Percentiles rank a stretch among this genome's conserved stretches.
These are phyloP conservation scores for Suillus subaureus DNA, from an alignment of 768 basidiomycete species.

Conservation along the genomic window DNA sequence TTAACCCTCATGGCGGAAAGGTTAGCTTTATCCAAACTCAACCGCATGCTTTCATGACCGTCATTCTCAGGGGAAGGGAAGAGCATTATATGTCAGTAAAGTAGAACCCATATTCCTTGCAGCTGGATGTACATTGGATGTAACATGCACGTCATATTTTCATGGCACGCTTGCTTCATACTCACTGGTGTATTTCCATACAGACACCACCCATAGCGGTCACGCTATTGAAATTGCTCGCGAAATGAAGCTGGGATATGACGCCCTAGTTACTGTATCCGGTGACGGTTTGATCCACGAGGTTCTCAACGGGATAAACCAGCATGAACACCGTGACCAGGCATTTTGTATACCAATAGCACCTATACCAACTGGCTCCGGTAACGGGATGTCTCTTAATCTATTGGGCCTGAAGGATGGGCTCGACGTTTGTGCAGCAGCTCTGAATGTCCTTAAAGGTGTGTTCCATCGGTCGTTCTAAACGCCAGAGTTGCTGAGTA, in stretches of 20 bases:
- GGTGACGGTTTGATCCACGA: constrained; percentile 88
- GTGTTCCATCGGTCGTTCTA: background rate
- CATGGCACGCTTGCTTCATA: constrained; percentile 1
- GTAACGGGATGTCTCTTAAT: constrained; percentile 76
- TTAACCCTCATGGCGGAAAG: constrained; percentile 82
- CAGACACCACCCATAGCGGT: constrained; percentile 63
- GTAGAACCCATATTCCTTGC: constrained; percentile 75
- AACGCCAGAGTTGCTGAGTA: constrained; percentile 4
- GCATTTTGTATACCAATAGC: constrained; percentile 73
- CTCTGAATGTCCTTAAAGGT: constrained; percentile 85
- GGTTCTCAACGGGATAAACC: constrained; percentile 79
- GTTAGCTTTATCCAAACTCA: constrained; percentile 43
- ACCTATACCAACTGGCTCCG: constrained; percentile 82
- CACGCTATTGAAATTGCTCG: constrained; percentile 72
- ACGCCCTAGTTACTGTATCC: constrained; percentile 74
- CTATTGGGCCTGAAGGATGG: constrained; percentile 71
- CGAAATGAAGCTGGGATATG: constrained; percentile 57
- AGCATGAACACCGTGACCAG: constrained; percentile 56
- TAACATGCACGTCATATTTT: constrained; percentile 46
- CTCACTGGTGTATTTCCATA: background rate
- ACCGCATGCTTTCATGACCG: constrained; percentile 6
- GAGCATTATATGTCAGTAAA: constrained; percentile 50
- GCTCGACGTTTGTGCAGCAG: constrained; percentile 68
- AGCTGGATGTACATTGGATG: constrained; percentile 63
- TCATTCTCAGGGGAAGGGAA: constrained; percentile 59